Evolutionary conservation across 495 filamentous ascomycete genomes (phyloP), one percentile per base, ranked within the genome.

Genomic region (Penicillium parvum): DNA sequence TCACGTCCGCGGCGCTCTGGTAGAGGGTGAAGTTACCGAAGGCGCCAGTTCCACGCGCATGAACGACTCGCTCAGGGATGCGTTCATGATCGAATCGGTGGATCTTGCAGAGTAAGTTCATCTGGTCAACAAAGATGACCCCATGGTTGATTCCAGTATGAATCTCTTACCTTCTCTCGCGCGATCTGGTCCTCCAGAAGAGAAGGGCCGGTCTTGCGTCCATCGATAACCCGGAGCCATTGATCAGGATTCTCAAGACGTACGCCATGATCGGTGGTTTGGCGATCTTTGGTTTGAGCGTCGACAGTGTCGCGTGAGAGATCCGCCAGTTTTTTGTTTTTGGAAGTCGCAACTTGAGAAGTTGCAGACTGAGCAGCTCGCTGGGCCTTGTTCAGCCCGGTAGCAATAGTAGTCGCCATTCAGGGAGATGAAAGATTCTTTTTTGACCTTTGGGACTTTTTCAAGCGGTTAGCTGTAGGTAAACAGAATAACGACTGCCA

Each of bases 31-130:
- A 95, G 20, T 76, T 88, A 8, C 90, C 90, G 52, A 92, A 94
- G 14, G 90, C 89, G 27, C 81, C 90, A 10, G 78, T 69, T 17
- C 88, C 90, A 23, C 89, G 84, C 16, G 90, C 90, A 57, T 96
- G 90, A 3, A 96, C 88, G 8, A 94, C 88, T 36, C 90, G 75
- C 65, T 94, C 88, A 4, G 88, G 88, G 39, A 92, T 91, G 37
- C 88, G 78, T 61, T 95, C 88, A 49, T 92, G 87, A 53, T 92
- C 87, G 55, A 95, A 91, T 42, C 81, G 77, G 56, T 80, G 77
- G 32, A 89, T 86, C 85, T 89, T 30, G 16, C 10, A 9, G 9
- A 5, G 17, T 37, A 11, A 20, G 29, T 10, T 9, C n/a, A 2
- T 8, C 25, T n/a, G 7, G 7, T 27, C 25, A 27, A 11, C 9